Conservation (phyloP, 2,329 filamentous ascomycete species). For the Microcera coccophila region DNA sequence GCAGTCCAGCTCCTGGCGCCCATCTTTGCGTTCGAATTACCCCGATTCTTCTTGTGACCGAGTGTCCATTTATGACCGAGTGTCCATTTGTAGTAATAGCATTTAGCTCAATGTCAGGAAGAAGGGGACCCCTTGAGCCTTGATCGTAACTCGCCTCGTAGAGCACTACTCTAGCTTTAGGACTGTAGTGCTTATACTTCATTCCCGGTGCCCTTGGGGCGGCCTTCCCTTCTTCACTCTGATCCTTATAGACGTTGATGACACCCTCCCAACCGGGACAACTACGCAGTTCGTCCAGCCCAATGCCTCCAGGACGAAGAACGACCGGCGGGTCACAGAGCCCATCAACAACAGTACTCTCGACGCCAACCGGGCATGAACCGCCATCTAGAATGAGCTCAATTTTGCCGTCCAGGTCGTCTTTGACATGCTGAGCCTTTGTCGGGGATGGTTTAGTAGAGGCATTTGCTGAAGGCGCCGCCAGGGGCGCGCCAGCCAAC, state of each 20-base stretch:
- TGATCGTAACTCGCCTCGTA: conserved; percentile 58
- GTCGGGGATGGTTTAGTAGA: conserved; percentile 92
- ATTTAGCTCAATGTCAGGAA: conserved; percentile 32
- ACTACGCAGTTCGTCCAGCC: conserved; percentile 69
- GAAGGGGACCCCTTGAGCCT: conserved; percentile 34
- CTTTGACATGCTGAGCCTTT: conserved; percentile 79
- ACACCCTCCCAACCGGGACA: conserved; percentile 80
- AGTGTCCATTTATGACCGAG: conserved; percentile 14
- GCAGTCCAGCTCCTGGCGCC: conserved; percentile 42
- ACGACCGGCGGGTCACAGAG: conserved; percentile 76
- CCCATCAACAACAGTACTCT: conserved; percentile 95
- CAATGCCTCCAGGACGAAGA: conserved; percentile 80
- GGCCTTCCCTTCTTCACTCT: conserved; percentile 59
- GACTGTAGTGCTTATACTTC: conserved; percentile 99
- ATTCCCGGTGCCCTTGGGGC: conserved; percentile 86
- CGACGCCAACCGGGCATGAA: conserved; percentile 80
- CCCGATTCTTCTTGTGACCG: conserved; percentile 38
- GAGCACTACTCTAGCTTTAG: conserved; percentile 78
- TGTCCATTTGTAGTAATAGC: conserved; percentile 21
- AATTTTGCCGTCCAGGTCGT: conserved; percentile 80
- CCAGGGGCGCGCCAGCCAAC: conserved; percentile 71
- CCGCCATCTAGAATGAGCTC: conserved; percentile 87
- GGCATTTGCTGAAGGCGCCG: conserved; percentile 90
- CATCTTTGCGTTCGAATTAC: conserved; percentile 55
- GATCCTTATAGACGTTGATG: conserved; percentile 73